Evolutionary conservation across 108 stramenopile species (phyloP).

Genomic region (Pelagomonas calceolata): DNA sequence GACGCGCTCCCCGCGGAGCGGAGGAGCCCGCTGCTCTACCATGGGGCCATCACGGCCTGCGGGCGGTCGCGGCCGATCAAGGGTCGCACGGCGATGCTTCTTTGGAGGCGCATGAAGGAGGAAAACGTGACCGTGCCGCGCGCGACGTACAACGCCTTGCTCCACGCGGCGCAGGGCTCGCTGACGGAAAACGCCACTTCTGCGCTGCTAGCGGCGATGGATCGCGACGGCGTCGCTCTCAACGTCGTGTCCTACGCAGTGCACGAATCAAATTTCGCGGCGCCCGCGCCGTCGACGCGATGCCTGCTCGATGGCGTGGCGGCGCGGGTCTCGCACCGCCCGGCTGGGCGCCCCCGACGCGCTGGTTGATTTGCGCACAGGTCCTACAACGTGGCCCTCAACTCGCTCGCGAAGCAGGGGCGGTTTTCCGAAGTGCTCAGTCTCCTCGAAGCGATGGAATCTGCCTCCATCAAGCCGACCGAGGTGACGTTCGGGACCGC

Average conservation of each 20-base stretch:
- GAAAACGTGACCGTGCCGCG: neutral
- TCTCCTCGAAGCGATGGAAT: neutral
- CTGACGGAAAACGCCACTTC: neutral
- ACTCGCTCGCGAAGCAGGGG: neutral
- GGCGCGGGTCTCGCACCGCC: too few relatives aligned
- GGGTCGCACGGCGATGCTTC: neutral
- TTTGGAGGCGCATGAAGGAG: neutral
- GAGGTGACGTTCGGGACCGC: neutral
- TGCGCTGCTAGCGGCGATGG: neutral
- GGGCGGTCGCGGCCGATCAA: neutral
- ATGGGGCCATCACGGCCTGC: neutral
- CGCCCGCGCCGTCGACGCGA: too few relatives aligned
- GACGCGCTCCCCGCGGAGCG: neutral
- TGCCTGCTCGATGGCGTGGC: too few relatives aligned
- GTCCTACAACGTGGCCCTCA: neutral
- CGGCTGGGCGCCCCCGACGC: too few relatives aligned
- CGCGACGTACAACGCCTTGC: neutral
- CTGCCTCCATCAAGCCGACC: neutral
- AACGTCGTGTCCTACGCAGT: conserved; percentile 1
- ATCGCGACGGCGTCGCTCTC: neutral
- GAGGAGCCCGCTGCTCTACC: neutral
- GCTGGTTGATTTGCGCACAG: too few relatives aligned
- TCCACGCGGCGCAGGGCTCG: neutral
- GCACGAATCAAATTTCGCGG: too few relatives aligned
- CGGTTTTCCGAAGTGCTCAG: neutral